These are phyloP conservation scores for Nakazawaea ambrosiae DNA, from an alignment of 805 yeast genomes.

Conservation along the genomic window DNA sequence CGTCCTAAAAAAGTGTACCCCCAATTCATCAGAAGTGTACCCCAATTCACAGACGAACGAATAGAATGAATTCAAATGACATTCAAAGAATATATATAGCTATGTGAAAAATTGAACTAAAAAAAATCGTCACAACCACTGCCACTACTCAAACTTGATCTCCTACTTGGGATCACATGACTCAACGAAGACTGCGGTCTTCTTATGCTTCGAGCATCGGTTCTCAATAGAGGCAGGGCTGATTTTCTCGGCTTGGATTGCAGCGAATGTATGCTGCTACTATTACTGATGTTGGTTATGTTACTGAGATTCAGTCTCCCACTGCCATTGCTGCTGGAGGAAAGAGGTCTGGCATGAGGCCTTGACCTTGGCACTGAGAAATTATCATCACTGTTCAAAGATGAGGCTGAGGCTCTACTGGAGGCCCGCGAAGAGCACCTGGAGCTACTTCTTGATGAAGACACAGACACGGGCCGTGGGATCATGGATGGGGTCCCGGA, in stretches of 20 bases:
- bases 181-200: background rate
- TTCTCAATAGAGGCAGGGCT: background rate
- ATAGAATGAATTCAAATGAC: too few species aligned
- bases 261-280: background rate
- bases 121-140: background rate
- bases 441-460: background rate
- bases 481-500: slow-evolving; percentile 8
- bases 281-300: slow-evolving; percentile 4
- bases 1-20: too few species aligned
- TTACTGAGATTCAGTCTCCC: background rate
- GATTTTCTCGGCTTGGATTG: background rate
- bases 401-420: background rate
- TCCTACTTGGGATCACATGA: background rate
- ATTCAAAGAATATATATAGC: too few species aligned
- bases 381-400: too few species aligned
- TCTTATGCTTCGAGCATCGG: background rate
- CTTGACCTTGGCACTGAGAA: too few species aligned
- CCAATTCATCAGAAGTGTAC: too few species aligned
- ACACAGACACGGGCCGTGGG: slow-evolving; percentile 4
- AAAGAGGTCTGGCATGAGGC: background rate
- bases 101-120: too few species aligned
- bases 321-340: background rate
- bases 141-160: background rate
- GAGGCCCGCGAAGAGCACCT: slow-evolving; percentile 1
- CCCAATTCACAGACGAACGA: too few species aligned